phyloP scores from a whole-genome alignment of 2,329 filamentous ascomycete genomes.

The Venturia aucupariae region DNA sequence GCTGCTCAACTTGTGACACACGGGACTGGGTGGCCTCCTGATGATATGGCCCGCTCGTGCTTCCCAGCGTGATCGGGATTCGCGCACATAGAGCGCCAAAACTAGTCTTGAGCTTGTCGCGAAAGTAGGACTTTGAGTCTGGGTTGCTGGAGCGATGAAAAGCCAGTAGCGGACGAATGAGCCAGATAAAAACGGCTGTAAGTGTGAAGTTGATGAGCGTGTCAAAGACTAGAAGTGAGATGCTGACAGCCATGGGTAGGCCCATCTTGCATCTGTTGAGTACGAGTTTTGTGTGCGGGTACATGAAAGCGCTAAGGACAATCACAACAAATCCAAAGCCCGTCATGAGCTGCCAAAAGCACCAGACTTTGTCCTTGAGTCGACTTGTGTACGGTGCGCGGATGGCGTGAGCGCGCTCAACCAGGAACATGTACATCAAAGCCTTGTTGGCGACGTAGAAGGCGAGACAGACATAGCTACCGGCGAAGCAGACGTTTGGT shows the following conservation, averaged over 20 bases:
- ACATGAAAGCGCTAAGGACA: slow-evolving; percentile 23
- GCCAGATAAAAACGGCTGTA: slow-evolving; percentile 30
- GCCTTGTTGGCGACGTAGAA: slow-evolving; percentile 29
- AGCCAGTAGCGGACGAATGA: slow-evolving; percentile 26
- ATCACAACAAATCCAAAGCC: slow-evolving; percentile 25
- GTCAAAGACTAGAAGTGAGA: slow-evolving; percentile 31
- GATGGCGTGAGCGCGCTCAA: slow-evolving; percentile 33
- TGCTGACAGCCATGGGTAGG: slow-evolving; percentile 26
- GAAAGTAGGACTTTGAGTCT: slow-evolving; percentile 6
- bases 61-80: not conserved
- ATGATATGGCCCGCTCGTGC: not conserved
- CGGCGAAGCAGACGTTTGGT: slow-evolving; percentile 23
- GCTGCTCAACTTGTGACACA: slow-evolving; percentile 17
- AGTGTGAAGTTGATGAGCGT: slow-evolving; percentile 30
- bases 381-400: slow-evolving; percentile 26
- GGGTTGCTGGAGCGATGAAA: slow-evolving; percentile 14
- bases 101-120: slow-evolving; percentile 15
- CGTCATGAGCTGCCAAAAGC: slow-evolving; percentile 28
- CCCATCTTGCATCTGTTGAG: slow-evolving; percentile 33
- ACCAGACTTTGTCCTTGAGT: slow-evolving; percentile 28
- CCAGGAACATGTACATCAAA: slow-evolving; percentile 32
- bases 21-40: not conserved
- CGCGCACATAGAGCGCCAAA: slow-evolving; percentile 13
- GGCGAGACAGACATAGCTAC: slow-evolving; percentile 29
- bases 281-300: slow-evolving; percentile 25